Evolutionary conservation across 2,329 filamentous ascomycete species (phyloP).

Genomic region (Akanthomyces dipterigenus): DNA sequence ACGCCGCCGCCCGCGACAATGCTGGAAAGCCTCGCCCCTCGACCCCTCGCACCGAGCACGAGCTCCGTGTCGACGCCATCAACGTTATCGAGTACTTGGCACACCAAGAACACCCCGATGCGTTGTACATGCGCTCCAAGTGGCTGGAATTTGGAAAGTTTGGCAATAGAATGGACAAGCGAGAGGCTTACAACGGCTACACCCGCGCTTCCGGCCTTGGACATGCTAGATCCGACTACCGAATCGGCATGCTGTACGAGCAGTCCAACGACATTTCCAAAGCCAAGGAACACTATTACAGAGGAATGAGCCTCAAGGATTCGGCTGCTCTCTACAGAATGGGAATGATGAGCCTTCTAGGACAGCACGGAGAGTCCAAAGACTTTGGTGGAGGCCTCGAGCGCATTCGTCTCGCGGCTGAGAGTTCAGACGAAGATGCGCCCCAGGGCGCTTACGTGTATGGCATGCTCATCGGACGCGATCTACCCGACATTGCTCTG

Average conservation of each 20-base stretch:
- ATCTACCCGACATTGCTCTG: slow-evolving; percentile 83
- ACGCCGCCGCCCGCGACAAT: slow-evolving; percentile 64
- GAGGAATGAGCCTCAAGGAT: slow-evolving; percentile 71
- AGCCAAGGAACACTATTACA: slow-evolving; percentile 83
- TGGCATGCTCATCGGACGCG: slow-evolving; percentile 86
- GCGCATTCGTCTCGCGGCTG: slow-evolving; percentile 74
- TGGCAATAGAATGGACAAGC: slow-evolving; percentile 82
- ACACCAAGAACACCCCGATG: slow-evolving; percentile 86
- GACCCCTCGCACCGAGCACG: slow-evolving; percentile 83
- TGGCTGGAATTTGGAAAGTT: slow-evolving; percentile 99
- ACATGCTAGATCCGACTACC: slow-evolving; percentile 84
- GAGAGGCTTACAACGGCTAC: slow-evolving; percentile 87
- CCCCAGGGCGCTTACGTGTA: slow-evolving; percentile 94
- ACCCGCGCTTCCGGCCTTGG: slow-evolving; percentile 77
- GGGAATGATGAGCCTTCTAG: slow-evolving; percentile 95
- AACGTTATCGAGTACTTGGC: slow-evolving; percentile 88
- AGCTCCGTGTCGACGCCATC: slow-evolving; percentile 79
- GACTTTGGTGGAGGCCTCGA: slow-evolving; percentile 73
- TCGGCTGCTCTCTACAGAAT: slow-evolving; percentile 81
- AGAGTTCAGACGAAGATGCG: slow-evolving; percentile 89
- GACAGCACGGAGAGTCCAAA: slow-evolving; percentile 84
- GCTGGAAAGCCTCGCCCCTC: slow-evolving; percentile 51
- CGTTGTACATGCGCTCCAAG: slow-evolving; percentile 89
- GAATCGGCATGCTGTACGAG: slow-evolving; percentile 97
- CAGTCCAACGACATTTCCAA: slow-evolving; percentile 88